Base-by-base conservation (phyloP, 352 stramenopile species). In the Pythium insidiosum region DNA sequence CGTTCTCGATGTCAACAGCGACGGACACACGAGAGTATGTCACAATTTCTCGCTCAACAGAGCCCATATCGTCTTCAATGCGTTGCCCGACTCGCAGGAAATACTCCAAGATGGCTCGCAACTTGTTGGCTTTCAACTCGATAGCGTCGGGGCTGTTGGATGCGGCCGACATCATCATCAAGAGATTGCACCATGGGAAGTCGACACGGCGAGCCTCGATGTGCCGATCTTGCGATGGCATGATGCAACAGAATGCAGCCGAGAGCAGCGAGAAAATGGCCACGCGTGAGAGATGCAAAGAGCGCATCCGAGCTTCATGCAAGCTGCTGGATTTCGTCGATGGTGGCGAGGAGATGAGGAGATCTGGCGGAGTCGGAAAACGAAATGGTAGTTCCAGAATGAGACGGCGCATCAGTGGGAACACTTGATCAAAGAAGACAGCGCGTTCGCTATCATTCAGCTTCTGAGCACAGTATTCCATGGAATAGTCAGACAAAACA, bases 41-140 rank as follows among this genome's bases (percentile, higher is more conserved):
- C 39, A 85, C 56, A 13, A 81, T 45, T 35, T 88, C 40, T 6
- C 56, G 28, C 11, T 45, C 42, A 7, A 64, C 41, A 5, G 28
- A 18, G 12, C 34, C 21, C 6, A 31, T 18, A 3, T 43, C 20
- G 1, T 34, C 11, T 1, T 49, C 29, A 18, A 61, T 48, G 1
- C 47, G 68, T 15, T 70, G 69, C 5, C 77, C 59, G 4, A 78
- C 52, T 2, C 60, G 60, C n/a, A 84, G 44, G 44, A 88, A 84
- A 29, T 88, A 88, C 48, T 85, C 58, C 36, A 88, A 50, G 6
- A 88, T 52, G 18, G 69, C 80, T n/a, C 75, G 70, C 37, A 88
- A 63, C 44, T 88, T 88, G 31, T 88, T 56, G 7, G 38, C 59
- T 28, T 85, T 88, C n/a, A 83, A 49, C 12, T 56, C 25, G 12